These are phyloP conservation scores for Trypanosomatidae sp. DNA, from an alignment of 208 protist species.

Conservation along the genomic window DNA sequence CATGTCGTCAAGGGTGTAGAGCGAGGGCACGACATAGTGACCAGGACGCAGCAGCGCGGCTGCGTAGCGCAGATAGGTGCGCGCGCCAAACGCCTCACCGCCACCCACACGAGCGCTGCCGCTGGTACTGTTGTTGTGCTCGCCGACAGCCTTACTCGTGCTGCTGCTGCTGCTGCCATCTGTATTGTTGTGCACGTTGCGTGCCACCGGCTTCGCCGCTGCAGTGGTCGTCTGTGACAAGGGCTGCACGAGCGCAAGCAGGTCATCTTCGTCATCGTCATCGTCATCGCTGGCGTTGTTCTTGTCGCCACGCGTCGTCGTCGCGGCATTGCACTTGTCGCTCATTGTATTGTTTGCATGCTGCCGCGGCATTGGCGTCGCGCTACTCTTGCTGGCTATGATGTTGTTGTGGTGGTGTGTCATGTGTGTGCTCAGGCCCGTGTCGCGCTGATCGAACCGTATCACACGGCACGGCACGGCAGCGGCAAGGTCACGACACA, in stretches of 20 bases:
- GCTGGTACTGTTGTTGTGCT: no score
- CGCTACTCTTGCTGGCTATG: not conserved
- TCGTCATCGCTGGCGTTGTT: not conserved
- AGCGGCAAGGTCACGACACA: constrained; percentile 21
- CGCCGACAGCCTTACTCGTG: no score
- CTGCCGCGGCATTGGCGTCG: not conserved
- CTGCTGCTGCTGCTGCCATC: no score
- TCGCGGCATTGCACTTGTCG: not conserved
- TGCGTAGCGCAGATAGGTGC: constrained; percentile 5
- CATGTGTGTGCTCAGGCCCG: constrained; percentile 64
- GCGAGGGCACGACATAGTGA: constrained; percentile 13
- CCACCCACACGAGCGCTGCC: no score
- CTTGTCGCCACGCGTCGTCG: not conserved
- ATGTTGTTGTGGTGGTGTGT: constrained; percentile 9
- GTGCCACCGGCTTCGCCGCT: no score
- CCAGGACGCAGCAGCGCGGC: constrained; percentile 17
- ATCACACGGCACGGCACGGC: constrained; percentile 34
- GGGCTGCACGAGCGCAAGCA: no score
- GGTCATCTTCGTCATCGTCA: constrained; percentile 6
- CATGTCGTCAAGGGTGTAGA: constrained; percentile 50
- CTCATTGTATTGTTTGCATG: not conserved
- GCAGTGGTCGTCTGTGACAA: no score
- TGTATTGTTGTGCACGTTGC: no score
- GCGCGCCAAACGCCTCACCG: no score
- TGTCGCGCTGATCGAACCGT: constrained; percentile 67